These are phyloP conservation scores for Microdochium bolleyi DNA, from an alignment of 2,329 filamentous ascomycete species.

Conservation along the genomic window DNA sequence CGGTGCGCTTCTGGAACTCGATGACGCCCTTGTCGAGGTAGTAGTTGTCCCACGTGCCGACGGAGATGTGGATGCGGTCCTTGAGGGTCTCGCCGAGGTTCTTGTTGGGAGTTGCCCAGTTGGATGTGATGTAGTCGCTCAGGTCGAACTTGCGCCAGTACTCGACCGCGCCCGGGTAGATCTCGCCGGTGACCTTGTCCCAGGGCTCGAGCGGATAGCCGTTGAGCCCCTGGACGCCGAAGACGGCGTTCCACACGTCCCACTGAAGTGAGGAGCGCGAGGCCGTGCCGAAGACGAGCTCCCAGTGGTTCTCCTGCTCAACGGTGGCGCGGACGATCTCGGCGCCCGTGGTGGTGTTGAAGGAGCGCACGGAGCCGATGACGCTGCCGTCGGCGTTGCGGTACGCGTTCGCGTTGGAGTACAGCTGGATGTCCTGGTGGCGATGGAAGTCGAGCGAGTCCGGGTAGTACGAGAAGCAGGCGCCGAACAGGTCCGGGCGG, in stretches of 20 bases:
- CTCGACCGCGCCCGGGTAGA: constrained; percentile 9
- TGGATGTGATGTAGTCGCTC: constrained; percentile 7
- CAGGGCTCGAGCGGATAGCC: constrained; percentile 12
- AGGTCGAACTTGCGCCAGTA: constrained; percentile 11
- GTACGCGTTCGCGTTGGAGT: constrained; percentile 12
- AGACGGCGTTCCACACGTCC: constrained; percentile 14
- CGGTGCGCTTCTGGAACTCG: constrained; percentile 8
- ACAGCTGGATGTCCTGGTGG: constrained; percentile 12
- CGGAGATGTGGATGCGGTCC: constrained; percentile 10
- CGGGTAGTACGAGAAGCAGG: constrained; percentile 13
- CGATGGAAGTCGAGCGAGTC: constrained; percentile 11
- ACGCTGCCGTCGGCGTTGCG: constrained; percentile 2
- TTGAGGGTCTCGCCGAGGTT: constrained; percentile 9
- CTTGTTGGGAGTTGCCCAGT: constrained; percentile 6
- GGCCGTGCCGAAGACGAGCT: constrained; percentile 12
- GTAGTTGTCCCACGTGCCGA: constrained; percentile 12
- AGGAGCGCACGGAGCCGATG: constrained; percentile 9
- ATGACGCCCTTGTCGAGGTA: constrained; percentile 11
- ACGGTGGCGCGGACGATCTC: constrained; percentile 6
- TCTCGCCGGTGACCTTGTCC: constrained; percentile 14
- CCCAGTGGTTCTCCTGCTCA: constrained; percentile 14
- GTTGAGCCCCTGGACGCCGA: constrained; percentile 11
- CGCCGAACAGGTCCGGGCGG: constrained; percentile 13
- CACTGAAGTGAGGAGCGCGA: constrained; percentile 12
- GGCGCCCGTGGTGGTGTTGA: constrained; percentile 2